phyloP scores from a whole-genome alignment of 2,329 filamentous ascomycete species.

The Alternaria panax region DNA sequence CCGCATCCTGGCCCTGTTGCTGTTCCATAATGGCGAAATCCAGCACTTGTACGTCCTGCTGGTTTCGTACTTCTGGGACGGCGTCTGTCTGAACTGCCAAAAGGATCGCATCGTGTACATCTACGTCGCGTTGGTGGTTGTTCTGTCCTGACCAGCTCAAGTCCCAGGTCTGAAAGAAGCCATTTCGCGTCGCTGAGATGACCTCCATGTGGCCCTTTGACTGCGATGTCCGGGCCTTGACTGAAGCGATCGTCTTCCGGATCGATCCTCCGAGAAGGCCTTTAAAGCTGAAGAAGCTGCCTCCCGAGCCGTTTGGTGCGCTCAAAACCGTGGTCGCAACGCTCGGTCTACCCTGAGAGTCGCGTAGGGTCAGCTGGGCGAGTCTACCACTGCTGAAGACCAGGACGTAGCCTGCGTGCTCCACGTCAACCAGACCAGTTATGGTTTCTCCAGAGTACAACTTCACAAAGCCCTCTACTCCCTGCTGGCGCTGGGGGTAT shows the following conservation, averaged over 20 bases:
- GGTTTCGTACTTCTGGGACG: conserved; percentile 55
- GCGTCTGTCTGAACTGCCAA: conserved; percentile 66
- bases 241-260: conserved; percentile 80
- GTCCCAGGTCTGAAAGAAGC: conserved; percentile 83
- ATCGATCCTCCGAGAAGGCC: conserved; percentile 74
- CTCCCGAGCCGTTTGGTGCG: conserved; percentile 62
- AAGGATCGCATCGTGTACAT: conserved; percentile 71
- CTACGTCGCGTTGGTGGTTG: conserved; percentile 74
- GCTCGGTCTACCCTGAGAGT: conserved; percentile 83
- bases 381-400: conserved; percentile 85
- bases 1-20: conserved; percentile 43
- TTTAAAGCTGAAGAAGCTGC: conserved; percentile 82
- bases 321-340: conserved; percentile 80
- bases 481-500: conserved; percentile 80
- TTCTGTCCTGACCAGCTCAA: conserved; percentile 87
- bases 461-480: conserved; percentile 78
- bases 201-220: conserved; percentile 85
- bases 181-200: conserved; percentile 78
- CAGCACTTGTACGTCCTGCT: conserved; percentile 72
- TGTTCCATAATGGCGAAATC: conserved; percentile 75
- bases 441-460: conserved; percentile 80
- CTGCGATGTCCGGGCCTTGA: conserved; percentile 74
- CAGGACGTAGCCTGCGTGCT: conserved; percentile 85
- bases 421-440: conserved; percentile 79
- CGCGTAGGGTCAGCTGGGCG: conserved; percentile 84